A percentile compares a stretch with the other conserved stretches of the same genome.
These are phyloP conservation scores for Tetracladium setigerum DNA, from an alignment of 495 filamentous ascomycete genomes.

Conservation along the genomic window DNA sequence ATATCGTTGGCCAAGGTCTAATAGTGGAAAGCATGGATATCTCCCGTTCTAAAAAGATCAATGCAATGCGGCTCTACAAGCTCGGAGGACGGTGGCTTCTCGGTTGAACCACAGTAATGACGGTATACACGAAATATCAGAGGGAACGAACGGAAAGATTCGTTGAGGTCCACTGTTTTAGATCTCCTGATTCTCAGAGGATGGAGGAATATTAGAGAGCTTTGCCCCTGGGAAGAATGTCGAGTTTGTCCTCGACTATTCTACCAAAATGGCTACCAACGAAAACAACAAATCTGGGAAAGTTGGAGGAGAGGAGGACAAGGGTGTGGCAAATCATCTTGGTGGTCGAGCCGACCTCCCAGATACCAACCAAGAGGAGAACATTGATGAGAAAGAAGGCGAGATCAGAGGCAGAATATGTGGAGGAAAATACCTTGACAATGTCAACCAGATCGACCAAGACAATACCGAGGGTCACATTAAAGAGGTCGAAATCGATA, in stretches of 20 bases:
- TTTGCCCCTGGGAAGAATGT: not conserved
- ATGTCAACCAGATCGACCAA: conserved; percentile 14
- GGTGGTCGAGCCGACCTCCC: not conserved
- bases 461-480: conserved; percentile 19
- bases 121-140: too few species aligned
- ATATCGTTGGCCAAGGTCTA: too few species aligned
- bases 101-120: too few species aligned
- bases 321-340: not conserved
- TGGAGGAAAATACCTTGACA: conserved; percentile 29
- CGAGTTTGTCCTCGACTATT: not conserved
- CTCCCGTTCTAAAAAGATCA: too few species aligned
- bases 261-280: not conserved
- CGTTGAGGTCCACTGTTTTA: not conserved
- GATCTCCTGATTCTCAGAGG: not conserved
- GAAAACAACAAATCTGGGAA: not conserved
- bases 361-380: conserved; percentile 7
- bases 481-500: conserved; percentile 34
- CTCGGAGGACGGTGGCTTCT: too few species aligned
- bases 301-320: not conserved
- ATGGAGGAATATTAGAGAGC: not conserved
- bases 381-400: not conserved
- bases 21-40: too few species aligned
- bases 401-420: conserved; percentile 23
- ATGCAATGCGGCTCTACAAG: too few species aligned
- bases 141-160: too few species aligned